phyloP scores from a whole-genome alignment of 2,329 filamentous ascomycete genomes.

The Blumeria graminis region DNA sequence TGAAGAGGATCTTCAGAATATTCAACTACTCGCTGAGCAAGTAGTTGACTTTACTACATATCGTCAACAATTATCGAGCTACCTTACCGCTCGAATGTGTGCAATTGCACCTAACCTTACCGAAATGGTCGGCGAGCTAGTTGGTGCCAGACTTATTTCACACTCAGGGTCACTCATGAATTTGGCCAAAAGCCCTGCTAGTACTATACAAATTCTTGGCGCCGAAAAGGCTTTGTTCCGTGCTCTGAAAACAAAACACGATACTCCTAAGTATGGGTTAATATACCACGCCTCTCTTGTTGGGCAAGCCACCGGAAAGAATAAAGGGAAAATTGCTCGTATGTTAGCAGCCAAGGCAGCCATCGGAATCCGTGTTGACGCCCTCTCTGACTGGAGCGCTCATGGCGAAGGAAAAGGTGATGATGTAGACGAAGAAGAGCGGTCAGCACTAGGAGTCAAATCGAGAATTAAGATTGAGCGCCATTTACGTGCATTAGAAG shows the following conservation, averaged over 20 bases:
- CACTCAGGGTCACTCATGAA: conserved; percentile 87
- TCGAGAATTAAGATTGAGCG: conserved; percentile 53
- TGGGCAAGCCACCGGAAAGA: conserved; percentile 88
- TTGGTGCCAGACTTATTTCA: conserved; percentile 82
- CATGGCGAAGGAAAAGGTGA: conserved; percentile 39
- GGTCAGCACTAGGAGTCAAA: conserved; percentile 52
- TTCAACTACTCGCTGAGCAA: conserved; percentile 74
- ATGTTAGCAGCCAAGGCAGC: conserved; percentile 87
- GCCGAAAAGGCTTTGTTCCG: conserved; percentile 98
- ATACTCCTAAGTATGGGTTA: conserved; percentile 94
- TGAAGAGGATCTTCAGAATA: conserved; percentile 77
- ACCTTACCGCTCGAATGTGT: conserved; percentile 82
- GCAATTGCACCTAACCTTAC: conserved; percentile 93
- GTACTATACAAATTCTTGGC: conserved; percentile 92
- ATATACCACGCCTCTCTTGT: conserved; percentile 86
- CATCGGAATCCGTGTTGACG: conserved; percentile 79
- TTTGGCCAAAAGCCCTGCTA: conserved; percentile 82
- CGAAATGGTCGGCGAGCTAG: conserved; percentile 73
- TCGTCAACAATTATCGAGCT: conserved; percentile 65
- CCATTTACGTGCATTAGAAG: conserved; percentile 56
- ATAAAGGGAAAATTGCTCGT: conserved; percentile 98
- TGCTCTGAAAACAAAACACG: conserved; percentile 95
- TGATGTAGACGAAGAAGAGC: conserved; percentile 65
- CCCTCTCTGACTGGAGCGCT: conserved; percentile 52
- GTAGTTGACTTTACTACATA: conserved; percentile 84